Evolutionary conservation across 148 eudicot species (phyloP), one percentile per base, ranked within the genome.

Genomic region (Rhododendron simsii): DNA sequence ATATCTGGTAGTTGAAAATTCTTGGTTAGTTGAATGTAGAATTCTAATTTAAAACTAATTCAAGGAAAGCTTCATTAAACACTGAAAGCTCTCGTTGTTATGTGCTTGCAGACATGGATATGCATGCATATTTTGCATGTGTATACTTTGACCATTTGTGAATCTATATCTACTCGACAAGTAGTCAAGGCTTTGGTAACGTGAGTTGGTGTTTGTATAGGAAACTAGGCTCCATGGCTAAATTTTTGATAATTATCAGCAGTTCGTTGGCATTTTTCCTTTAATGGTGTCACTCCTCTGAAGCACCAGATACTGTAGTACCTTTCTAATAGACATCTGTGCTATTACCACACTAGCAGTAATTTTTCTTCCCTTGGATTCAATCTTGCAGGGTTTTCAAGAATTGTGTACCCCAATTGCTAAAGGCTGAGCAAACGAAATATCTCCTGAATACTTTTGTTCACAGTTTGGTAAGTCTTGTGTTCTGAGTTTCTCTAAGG

Each of bases 371-470:
- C 21, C 20, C 15, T 67, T 78, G 50, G 39, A 79, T 80, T 78
- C 82, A 35, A 87, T 77, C 83, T n/a, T 90, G 90, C 92, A 97
- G 99, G 98, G 89, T 95, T 83, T 97, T 94, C 89, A 97, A 94
- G 89, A 91, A 94, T 85, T 91, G 91, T 85, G 88, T 95, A 87
- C 91, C 92, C 57, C 90, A 90, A 53, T 87, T 97, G 92, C 88
- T 97, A 84, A 90, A 82, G 86, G 92, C 91, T 77, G 90, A 90
- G 47, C 95, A 91, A 82, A 91, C 93, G 85, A 90, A 90, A 85
- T 82, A 89, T 83, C 89, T 93, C 78, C 88, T 94, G 77, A 85
- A 87, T 83, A 48, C 89, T 55, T 78, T 91, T 61, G 88, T 92
- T 80, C 96, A 94, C 57, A 92, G 91, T 78, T 82, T 94, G 95